A percentile compares a stretch with the other conserved stretches of the same genome.
phyloP scores from a whole-genome alignment of 1,284 basidiomycete species.

The Irpex sp. region DNA sequence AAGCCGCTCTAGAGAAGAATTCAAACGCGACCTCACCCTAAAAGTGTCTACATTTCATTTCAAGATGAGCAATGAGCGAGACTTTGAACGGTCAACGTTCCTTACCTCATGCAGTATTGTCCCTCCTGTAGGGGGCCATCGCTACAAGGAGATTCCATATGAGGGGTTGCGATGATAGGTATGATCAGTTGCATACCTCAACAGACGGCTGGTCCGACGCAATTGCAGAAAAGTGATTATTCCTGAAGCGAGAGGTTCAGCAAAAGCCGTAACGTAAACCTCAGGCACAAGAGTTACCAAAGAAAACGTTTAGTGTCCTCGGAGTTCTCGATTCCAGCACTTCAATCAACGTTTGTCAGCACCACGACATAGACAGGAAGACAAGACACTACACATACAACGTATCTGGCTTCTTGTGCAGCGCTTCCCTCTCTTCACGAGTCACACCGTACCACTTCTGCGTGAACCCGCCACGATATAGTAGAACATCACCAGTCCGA shows the following conservation, averaged over 20 bases:
- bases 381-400: constrained; percentile 37
- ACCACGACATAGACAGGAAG: not conserved
- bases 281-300: not conserved
- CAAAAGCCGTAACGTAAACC: not conserved
- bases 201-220: constrained; percentile 71
- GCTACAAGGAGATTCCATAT: not conserved
- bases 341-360: not conserved
- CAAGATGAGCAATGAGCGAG: not conserved
- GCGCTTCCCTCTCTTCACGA: constrained; percentile 42
- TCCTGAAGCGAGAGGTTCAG: constrained; percentile 38
- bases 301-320: not conserved
- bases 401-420: constrained; percentile 41
- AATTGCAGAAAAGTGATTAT: constrained; percentile 74
- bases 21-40: not conserved
- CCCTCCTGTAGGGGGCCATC: not conserved
- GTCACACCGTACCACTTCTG: constrained; percentile 47
- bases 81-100: not conserved
- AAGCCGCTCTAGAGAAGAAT: too few species aligned
- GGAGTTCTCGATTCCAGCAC: not conserved
- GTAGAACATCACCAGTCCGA: constrained; percentile 54
- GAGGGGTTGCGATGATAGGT: not conserved
- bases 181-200: constrained; percentile 39
- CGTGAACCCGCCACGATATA: constrained; percentile 65
- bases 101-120: not conserved
- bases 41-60: not conserved